Evolutionary conservation across 306 rosid species (phyloP), one percentile per base, ranked within the genome.

Genomic region (Cucurbita moschata): DNA sequence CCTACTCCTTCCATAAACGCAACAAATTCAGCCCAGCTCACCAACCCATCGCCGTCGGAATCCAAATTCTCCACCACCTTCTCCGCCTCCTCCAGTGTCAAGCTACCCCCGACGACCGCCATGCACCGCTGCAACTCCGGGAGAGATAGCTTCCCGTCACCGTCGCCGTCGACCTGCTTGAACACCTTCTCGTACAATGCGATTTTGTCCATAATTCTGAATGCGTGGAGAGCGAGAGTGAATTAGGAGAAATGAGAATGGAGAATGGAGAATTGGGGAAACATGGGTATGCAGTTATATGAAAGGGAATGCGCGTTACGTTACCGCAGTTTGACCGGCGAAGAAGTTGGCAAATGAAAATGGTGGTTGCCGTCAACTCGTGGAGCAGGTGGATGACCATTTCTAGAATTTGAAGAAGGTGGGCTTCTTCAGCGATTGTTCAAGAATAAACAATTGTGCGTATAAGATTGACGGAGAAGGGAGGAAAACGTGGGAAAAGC

Each of bases 11-110:
- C 98, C 51, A 92, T 74, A 39, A 90, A 84, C 83, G 77, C 85
- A 15, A 90, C 81, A 57, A 92, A 92, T 71, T 90, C 98, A 4
- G 82, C 92, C 55, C 85, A 79, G 3, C 88, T 85, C 73, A 92
- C 61, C 26, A 82, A 7, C 38, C 96, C 92, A 16, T 92, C 97
- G 0, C 89, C 86, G 66, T 86, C 95, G 0, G 71, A 35, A 53
- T 89, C 97, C 16, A 88, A 38, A 58, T 38, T 30, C 40, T 38
- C 78, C 77, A 82, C 86, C 10, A 78, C 88, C 50, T 42, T 78
- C 83, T 85, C 88, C 1, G 57, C 73, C 42, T 68, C 73, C 57
- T 68, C 42, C 4, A 23, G 3, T 56, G 73, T 68, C 42, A 68
- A 83, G 87, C 15, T 88, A 89, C 83, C 91, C 0, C 92, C 92